These are phyloP conservation scores for Chlorella sp. DNA, from an alignment of 139 green algal genomes.

Conservation along the genomic window DNA sequence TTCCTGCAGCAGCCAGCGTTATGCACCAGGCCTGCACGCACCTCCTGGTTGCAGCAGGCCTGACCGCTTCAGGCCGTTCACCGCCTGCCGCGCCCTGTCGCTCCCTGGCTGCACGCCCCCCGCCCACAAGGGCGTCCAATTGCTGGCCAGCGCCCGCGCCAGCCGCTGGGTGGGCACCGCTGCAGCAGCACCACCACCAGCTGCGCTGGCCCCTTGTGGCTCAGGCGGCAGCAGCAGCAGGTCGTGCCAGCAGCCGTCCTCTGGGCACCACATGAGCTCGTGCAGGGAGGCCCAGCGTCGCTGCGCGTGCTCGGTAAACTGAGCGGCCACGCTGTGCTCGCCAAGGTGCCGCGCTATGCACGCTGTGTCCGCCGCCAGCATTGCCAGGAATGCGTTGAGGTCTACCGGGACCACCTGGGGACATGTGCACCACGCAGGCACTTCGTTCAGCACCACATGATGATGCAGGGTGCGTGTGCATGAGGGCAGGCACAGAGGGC, in stretches of 20 bases:
- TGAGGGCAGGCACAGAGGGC: too few relatives aligned
- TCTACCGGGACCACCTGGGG: slow-evolving; percentile 77
- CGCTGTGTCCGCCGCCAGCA: slow-evolving; percentile 45
- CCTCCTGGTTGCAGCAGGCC: slow-evolving; percentile 22
- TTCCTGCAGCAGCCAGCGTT: neutral
- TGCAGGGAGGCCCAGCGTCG: slow-evolving; percentile 45
- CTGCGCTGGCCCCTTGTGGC: neutral
- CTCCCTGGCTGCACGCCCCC: slow-evolving; percentile 14
- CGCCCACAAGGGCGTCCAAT: slow-evolving; percentile 83
- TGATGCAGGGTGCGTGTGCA: too few relatives aligned
- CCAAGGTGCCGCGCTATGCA: slow-evolving; percentile 41
- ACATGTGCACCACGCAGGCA: too few relatives aligned
- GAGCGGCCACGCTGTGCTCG: slow-evolving; percentile 6
- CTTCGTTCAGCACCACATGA: too few relatives aligned
- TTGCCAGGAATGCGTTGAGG: slow-evolving; percentile 83
- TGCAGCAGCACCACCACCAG: neutral
- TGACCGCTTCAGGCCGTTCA: slow-evolving; percentile 26
- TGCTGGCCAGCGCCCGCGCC: slow-evolving; percentile 49
- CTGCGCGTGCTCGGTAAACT: neutral
- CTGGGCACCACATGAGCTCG: slow-evolving; percentile 60
- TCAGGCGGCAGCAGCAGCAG: slow-evolving; percentile 33
- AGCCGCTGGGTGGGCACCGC: slow-evolving; percentile 1
- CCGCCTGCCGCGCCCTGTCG: slow-evolving; percentile 4
- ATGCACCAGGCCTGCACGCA: neutral
- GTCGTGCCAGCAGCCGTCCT: slow-evolving; percentile 62